phyloP scores from a whole-genome alignment of 768 basidiomycete species.

The Cystofilobasidium macerans region DNA sequence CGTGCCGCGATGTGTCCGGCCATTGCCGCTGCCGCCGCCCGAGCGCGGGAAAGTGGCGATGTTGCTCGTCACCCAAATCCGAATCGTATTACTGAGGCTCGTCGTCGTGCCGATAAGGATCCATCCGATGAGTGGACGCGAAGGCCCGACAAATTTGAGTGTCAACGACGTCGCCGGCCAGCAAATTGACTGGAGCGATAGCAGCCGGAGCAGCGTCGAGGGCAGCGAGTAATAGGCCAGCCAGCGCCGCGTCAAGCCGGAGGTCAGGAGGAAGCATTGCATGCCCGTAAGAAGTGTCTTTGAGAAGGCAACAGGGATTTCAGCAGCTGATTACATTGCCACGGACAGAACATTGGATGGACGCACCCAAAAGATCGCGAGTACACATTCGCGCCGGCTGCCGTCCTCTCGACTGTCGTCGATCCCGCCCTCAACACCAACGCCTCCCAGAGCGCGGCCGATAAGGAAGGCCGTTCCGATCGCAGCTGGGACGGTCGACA shows the following conservation, averaged over 20 bases:
- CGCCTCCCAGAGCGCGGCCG: not conserved
- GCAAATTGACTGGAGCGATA: constrained; percentile 89
- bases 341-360: no score
- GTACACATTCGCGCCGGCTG: constrained; percentile 3
- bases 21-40: constrained; percentile 32
- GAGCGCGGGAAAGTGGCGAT: constrained; percentile 38
- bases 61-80: constrained; percentile 94
- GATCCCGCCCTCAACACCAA: not conserved
- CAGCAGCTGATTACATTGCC: no score
- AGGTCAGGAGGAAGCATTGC: constrained; percentile 76
- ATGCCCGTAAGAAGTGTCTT: constrained; percentile 75
- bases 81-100: constrained; percentile 51
- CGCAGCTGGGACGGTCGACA: constrained; percentile 16
- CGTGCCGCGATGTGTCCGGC: not conserved
- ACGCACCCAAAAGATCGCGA: constrained; percentile 25
- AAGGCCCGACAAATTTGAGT: constrained; percentile 58
- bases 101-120: constrained; percentile 82
- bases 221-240: constrained; percentile 76
- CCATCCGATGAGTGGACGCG: constrained; percentile 78
- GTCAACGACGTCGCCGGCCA: constrained; percentile 89
- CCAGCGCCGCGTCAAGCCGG: constrained; percentile 84
- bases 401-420: constrained; percentile 1
- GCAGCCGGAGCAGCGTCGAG: constrained; percentile 76
- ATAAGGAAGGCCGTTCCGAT: constrained; percentile 18
- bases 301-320: not conserved